Percentiles rank a stretch among this genome's conserved stretches.
Evolutionary conservation across 2,329 filamentous ascomycete genomes (phyloP).

Genomic region (Alternaria incomplexa): DNA sequence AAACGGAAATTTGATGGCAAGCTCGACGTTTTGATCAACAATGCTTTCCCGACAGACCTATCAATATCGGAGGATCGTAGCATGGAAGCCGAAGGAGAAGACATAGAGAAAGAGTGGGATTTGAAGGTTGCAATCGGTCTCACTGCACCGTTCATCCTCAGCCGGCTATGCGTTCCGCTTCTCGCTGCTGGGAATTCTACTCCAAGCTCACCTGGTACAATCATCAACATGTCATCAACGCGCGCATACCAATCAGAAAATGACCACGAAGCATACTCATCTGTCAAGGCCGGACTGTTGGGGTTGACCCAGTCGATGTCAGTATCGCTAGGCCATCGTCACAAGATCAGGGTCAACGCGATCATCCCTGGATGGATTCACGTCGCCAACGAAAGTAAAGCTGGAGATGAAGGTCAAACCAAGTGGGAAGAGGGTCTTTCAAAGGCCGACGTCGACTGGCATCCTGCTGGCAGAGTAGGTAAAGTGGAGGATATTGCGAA

Average conservation of each 20-base stretch:
- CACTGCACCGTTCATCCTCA: conserved; percentile 43
- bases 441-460: conserved; percentile 56
- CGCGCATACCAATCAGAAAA: conserved; percentile 57
- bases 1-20: conserved; percentile 44
- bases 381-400: conserved; percentile 52
- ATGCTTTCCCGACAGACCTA: conserved; percentile 41
- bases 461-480: conserved; percentile 58
- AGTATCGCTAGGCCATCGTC: conserved; percentile 52
- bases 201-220: conserved; percentile 34
- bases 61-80: conserved; percentile 28
- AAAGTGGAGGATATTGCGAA: conserved; percentile 55
- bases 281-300: conserved; percentile 59
- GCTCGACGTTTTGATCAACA: conserved; percentile 46
- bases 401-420: conserved; percentile 49
- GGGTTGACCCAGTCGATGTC: conserved; percentile 59
- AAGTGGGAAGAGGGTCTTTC: conserved; percentile 57
- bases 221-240: conserved; percentile 59
- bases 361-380: conserved; percentile 62
- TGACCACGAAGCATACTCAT: conserved; percentile 58
- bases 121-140: conserved; percentile 41
- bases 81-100: conserved; percentile 41
- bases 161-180: conserved; percentile 39
- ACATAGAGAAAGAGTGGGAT: conserved; percentile 44
- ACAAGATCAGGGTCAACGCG: conserved; percentile 56
- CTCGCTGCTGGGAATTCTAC: conserved; percentile 27